These are phyloP conservation scores for Crithidia acanthocephali DNA, from an alignment of 208 protist species.

Conservation along the genomic window DNA sequence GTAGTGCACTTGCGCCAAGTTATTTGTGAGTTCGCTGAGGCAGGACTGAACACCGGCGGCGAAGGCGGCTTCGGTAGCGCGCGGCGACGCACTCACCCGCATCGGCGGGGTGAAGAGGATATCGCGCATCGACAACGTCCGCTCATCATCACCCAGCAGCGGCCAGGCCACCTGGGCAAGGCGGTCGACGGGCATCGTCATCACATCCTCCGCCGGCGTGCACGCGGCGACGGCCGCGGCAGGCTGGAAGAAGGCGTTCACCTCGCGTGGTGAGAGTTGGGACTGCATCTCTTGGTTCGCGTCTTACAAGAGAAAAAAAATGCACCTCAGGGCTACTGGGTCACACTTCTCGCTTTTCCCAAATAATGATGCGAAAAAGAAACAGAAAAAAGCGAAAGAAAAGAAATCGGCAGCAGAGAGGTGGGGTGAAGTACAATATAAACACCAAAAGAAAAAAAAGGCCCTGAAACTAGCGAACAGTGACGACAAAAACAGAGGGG, in stretches of 20 bases:
- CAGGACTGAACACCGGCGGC: slow-evolving; percentile 24
- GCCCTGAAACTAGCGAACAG: too few relatives aligned
- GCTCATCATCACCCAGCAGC: slow-evolving; percentile 32
- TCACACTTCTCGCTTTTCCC: background rate
- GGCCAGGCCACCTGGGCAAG: slow-evolving; percentile 60
- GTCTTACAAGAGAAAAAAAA: too few relatives aligned
- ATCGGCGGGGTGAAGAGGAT: slow-evolving; percentile 36
- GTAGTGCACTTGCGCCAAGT: slow-evolving; percentile 11
- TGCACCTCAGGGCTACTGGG: too few relatives aligned
- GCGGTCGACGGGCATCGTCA: slow-evolving; percentile 42
- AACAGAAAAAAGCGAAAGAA: too few relatives aligned
- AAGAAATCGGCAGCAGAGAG: too few relatives aligned
- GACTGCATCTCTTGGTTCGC: background rate
- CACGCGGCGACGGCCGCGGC: slow-evolving; percentile 26
- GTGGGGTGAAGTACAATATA: too few relatives aligned
- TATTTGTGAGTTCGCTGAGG: slow-evolving; percentile 21
- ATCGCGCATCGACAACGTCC: slow-evolving; percentile 25
- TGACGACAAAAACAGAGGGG: too few relatives aligned
- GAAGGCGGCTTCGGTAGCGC: slow-evolving; percentile 36
- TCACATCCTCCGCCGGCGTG: slow-evolving; percentile 51
- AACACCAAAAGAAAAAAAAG: too few relatives aligned
- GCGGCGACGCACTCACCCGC: slow-evolving; percentile 40
- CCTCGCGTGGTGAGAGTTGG: background rate
- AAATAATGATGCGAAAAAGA: too few relatives aligned
- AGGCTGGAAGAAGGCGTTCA: slow-evolving; percentile 19